Conservation (phyloP, 345 rosid species). For the Rhodamnia rubescens region DNA sequence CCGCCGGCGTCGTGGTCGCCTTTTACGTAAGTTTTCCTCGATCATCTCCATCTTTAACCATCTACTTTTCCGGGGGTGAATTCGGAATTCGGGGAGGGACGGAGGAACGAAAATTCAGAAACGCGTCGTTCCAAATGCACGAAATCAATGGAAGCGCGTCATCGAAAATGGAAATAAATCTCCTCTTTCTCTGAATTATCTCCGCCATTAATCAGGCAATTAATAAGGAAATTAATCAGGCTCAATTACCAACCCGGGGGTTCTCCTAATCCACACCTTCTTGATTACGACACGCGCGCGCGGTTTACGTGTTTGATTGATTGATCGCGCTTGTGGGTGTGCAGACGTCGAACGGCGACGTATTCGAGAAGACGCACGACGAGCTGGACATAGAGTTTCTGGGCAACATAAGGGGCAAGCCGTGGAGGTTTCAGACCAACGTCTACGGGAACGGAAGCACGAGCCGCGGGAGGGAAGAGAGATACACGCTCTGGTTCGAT, state of each 20-base stretch:
- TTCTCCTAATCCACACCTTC: not conserved
- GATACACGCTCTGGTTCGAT: slow-evolving; percentile 93
- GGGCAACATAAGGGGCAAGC: slow-evolving; percentile 69
- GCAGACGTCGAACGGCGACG: slow-evolving; percentile 86
- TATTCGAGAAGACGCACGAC: slow-evolving; percentile 81
- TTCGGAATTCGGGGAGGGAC: not conserved
- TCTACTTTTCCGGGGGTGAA: not conserved
- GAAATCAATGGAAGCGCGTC: not conserved
- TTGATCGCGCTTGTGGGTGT: not conserved
- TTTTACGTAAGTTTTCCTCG: slow-evolving; percentile 49
- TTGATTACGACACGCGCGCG: not conserved
- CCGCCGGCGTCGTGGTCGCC: slow-evolving; percentile 92
- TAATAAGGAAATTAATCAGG: not conserved
- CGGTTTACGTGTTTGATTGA: not conserved
- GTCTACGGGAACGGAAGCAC: slow-evolving; percentile 94
- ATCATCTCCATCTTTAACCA: not conserved
- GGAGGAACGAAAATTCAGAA: not conserved
- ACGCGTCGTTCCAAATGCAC: not conserved
- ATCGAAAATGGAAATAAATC: not conserved
- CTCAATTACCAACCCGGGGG: not conserved
- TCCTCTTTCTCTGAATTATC: not conserved
- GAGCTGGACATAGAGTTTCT: slow-evolving; percentile 94
- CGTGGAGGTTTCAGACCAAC: slow-evolving; percentile 97
- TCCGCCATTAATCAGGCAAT: not conserved
- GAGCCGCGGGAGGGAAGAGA: slow-evolving; percentile 72